phyloP scores from a whole-genome alignment of 192 early-diverging fungal species.

The Umbelopsis sp. region DNA sequence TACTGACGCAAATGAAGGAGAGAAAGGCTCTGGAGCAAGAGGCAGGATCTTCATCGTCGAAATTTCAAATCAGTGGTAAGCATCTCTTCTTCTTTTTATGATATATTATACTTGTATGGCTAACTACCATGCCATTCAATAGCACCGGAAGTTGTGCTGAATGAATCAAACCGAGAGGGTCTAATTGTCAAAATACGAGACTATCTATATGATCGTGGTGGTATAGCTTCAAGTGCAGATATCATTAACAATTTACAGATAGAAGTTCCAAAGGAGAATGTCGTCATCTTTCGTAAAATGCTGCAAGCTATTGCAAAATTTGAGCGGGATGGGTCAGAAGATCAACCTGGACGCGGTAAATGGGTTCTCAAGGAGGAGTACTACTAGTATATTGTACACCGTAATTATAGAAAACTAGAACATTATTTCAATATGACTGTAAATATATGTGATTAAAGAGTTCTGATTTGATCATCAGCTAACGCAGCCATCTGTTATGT shows the following conservation, averaged over 20 bases:
- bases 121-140: not conserved
- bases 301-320: constrained; percentile 64
- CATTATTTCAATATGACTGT: too few species aligned
- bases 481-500: not conserved
- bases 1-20: constrained; percentile 44
- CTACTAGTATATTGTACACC: constrained; percentile 18
- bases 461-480: not conserved
- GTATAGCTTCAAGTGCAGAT: constrained; percentile 46
- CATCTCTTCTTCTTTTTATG: not conserved
- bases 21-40: constrained; percentile 42
- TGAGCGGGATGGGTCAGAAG: constrained; percentile 35
- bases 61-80: not conserved
- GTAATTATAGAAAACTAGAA: too few species aligned
- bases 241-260: constrained; percentile 56
- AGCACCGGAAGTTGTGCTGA: constrained; percentile 17
- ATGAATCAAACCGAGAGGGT: constrained; percentile 31
- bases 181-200: constrained; percentile 59
- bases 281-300: constrained; percentile 64
- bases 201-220: constrained; percentile 48
- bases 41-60: not conserved
- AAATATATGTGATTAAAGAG: too few species aligned
- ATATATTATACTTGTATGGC: constrained; percentile 4
- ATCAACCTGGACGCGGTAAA: constrained; percentile 38
- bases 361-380: constrained; percentile 65
- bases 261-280: constrained; percentile 52